These are phyloP conservation scores for Miscanthus lutarioriparius DNA, from an alignment of 176 grass and related monocot genomes.

Conservation along the genomic window DNA sequence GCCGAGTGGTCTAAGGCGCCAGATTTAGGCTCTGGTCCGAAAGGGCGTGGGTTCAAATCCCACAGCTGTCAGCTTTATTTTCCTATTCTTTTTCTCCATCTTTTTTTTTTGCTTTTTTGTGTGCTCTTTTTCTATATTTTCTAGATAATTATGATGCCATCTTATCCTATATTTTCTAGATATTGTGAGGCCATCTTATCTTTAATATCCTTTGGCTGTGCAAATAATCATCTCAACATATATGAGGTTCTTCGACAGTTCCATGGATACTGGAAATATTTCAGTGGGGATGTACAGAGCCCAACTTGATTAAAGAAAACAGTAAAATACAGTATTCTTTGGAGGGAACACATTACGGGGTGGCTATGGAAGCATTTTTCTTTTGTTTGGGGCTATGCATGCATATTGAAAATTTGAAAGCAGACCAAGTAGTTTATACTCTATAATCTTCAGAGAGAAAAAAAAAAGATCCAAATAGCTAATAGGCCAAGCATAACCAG, in stretches of 20 bases:
- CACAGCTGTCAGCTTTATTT: conserved; percentile 54
- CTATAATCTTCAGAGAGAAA: no score
- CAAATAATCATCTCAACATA: background rate
- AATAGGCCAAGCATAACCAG: background rate
- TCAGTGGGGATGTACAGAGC: background rate
- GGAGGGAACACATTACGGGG: background rate
- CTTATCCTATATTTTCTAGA: no score
- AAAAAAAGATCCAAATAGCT: background rate
- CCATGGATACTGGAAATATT: background rate
- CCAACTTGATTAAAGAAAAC: background rate
- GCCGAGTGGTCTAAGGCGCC: conserved; percentile 99
- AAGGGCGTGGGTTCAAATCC: conserved; percentile 99
- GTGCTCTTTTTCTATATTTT: no score
- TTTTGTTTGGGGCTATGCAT: background rate
- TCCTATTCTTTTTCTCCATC: no score
- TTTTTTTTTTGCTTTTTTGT: no score
- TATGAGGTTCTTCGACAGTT: background rate
- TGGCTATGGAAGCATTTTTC: background rate
- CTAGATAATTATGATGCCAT: no score
- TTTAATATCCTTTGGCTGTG: no score
- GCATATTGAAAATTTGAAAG: background rate
- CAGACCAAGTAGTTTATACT: background rate
- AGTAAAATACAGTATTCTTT: background rate
- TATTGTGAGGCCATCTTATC: no score
- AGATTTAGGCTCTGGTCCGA: conserved; percentile 99